Evolutionary conservation across 2,329 filamentous ascomycete species (phyloP), one percentile per base, ranked within the genome.

Genomic region (Colletotrichum lentis): DNA sequence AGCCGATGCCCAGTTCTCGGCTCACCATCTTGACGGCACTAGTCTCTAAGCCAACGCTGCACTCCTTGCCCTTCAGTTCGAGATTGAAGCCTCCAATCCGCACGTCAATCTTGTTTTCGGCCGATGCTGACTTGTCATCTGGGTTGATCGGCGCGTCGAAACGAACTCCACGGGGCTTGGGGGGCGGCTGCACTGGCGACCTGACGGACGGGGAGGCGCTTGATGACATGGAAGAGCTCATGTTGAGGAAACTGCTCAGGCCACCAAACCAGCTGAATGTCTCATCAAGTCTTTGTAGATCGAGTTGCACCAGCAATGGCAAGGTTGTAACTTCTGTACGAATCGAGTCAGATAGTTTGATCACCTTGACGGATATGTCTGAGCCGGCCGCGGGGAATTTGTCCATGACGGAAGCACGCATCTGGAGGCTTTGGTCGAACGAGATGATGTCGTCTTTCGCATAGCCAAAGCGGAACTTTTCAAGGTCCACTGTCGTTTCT

Each of bases 181-280:
- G 76, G 24, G 78, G 63, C 58, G 79, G 81, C 54, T 79, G 80
- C 11, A 74, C 73, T 4, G 79, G 75, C 8, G 73, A 73, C 50
- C 79, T 78, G 41, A 80, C 77, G 1, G 76, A 77, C 16, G 82
- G 80, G 1, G 89, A 87, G n/a, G 88, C 85, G 68, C 87, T 91
- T 0, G 92, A 94, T 12, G 90, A 88, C 70, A 97, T 91, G 0
- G 95, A 97, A 67, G 87, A 91, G 70, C 94, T 92, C 76, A 97
- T 87, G 73, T 96, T 96, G 50, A 99, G 82, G 60, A 99, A 91
- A 71, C 94, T 93, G 77, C 94, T 97, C 50, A 99, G 82, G 0
- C 96, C 96, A 43, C 96, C 96, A 78, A 97, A 94, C 84, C 92
- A 93, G 64, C 88, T 88, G 68, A 98, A 89, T 0, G 92, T 92